Percentiles rank a stretch among this genome's conserved stretches.
These are phyloP conservation scores for Olyra latifolia DNA, from an alignment of 176 grass and related monocot genomes.

Conservation along the genomic window DNA sequence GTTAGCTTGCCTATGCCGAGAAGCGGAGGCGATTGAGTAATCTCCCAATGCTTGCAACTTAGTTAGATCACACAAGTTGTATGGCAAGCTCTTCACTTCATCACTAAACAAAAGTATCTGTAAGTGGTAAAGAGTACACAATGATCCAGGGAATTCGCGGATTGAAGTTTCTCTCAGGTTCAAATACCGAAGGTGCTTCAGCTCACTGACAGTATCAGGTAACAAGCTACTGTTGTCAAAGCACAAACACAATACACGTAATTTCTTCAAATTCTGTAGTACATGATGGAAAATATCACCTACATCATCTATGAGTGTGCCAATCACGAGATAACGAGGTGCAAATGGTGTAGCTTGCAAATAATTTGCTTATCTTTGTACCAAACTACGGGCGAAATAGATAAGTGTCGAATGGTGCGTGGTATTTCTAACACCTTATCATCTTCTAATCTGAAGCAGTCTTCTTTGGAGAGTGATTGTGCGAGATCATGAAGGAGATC, in stretches of 20 bases:
- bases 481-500: too few relatives aligned
- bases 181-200: conserved; percentile 14
- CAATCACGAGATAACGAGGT: background rate
- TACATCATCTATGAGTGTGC: too few relatives aligned
- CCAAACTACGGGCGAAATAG: background rate
- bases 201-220: background rate
- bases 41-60: background rate
- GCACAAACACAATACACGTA: background rate
- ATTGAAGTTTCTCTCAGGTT: background rate
- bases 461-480: too few relatives aligned
- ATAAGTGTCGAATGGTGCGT: background rate
- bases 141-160: background rate
- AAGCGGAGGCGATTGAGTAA: too few relatives aligned
- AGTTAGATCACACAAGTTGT: background rate
- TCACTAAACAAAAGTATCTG: background rate
- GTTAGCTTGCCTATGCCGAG: background rate
- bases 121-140: background rate
- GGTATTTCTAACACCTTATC: background rate
- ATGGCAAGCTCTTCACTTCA: background rate
- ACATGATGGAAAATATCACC: too few relatives aligned
- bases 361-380: background rate
- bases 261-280: too few relatives aligned
- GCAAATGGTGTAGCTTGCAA: background rate
- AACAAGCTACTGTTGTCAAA: background rate
- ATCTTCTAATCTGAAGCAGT: too few relatives aligned